Evolutionary conservation across 768 basidiomycete species (phyloP).

Genomic region (Leccinum longicurvipes): DNA sequence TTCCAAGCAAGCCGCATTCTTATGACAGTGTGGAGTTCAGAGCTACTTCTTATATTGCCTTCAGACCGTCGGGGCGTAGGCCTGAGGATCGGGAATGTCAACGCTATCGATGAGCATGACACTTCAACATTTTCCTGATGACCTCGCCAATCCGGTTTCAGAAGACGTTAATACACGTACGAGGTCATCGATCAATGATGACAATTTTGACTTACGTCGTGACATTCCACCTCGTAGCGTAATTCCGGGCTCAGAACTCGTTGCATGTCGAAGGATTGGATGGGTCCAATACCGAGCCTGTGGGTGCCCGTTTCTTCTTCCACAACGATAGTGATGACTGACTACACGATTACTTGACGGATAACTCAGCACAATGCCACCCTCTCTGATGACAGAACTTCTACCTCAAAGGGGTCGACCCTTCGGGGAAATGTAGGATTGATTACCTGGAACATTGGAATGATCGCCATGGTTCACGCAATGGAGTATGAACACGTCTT

Average conservation of each 20-base stretch:
- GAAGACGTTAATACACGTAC: not conserved
- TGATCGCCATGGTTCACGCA: not conserved
- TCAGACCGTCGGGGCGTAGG: not conserved
- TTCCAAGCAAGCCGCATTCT: not conserved
- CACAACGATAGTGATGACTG: not conserved
- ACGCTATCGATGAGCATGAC: too few relatives aligned
- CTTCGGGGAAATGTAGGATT: not conserved
- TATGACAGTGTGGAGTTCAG: too few relatives aligned
- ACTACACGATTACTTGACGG: not conserved
- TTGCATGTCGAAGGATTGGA: not conserved
- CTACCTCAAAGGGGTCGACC: not conserved
- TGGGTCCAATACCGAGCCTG: not conserved
- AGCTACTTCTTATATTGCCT: too few relatives aligned
- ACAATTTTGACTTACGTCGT: not conserved
- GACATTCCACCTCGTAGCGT: not conserved
- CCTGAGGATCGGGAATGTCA: not conserved
- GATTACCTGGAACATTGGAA: not conserved
- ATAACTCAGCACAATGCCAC: not conserved
- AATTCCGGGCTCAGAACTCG: not conserved
- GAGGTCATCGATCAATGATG: not conserved
- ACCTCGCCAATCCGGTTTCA: not conserved
- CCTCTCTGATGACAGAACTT: not conserved
- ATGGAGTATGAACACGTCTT: too few relatives aligned
- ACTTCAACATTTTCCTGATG: not conserved
- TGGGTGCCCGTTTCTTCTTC: not conserved